Evolutionary conservation across 257 asterid genomes (phyloP).

Genomic region (Solanum bulbocastanum): DNA sequence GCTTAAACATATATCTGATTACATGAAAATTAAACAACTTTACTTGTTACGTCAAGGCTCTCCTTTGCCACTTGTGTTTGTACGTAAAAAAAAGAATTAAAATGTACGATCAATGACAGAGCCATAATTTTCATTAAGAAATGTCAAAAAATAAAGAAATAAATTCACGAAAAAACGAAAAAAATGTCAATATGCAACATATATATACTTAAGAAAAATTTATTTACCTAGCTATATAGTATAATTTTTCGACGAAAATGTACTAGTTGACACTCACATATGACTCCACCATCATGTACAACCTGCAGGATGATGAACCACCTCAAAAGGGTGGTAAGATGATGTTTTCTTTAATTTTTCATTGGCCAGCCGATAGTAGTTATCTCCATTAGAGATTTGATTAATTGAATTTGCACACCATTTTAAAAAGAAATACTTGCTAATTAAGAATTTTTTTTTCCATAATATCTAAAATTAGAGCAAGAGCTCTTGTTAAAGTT

Average conservation of each 20-base stretch:
- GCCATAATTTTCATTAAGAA: not conserved
- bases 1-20: too few species aligned
- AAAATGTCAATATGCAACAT: not conserved
- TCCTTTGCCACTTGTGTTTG: not conserved
- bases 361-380: not conserved
- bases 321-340: not conserved
- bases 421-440: not conserved
- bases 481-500: not conserved
- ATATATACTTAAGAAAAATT: too few species aligned
- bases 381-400: not conserved
- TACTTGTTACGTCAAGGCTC: too few species aligned
- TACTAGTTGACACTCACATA: too few species aligned
- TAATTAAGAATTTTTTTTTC: not conserved
- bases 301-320: not conserved
- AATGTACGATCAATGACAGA: not conserved
- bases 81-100: not conserved
- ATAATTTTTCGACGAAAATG: too few species aligned
- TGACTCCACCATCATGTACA: not conserved
- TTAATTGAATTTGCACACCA: not conserved
- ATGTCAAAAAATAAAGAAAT: too few species aligned
- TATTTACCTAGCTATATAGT: too few species aligned
- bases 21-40: too few species aligned
- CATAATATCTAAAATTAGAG: not conserved
- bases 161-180: too few species aligned
- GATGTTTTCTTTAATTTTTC: not conserved